Base-by-base conservation (phyloP, 179 eudicot genomes). In the Drosera spatulata region DNA sequence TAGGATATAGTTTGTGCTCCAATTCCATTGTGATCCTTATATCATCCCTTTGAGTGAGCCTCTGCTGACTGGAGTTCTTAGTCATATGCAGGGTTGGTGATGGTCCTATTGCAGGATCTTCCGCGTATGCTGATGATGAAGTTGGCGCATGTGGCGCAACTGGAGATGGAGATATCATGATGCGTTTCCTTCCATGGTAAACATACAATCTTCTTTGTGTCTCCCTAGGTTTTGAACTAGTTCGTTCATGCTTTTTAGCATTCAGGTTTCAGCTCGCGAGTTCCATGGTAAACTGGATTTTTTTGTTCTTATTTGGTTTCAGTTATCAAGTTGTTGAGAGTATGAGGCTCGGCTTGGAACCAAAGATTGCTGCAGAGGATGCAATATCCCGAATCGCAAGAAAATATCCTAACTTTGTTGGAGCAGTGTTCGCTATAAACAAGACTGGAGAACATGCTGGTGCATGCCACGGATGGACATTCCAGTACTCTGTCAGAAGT, bases 151-250 rank as follows among this genome's bases (percentile, higher is more conserved):
- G 97, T 70, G 97, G 97, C 40, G 96, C 96, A 58, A 88, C 95
- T 56, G 97, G 97, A 14, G 97, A 91, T 66, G 97, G 97, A 61
- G 97, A 91, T 77, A 77, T 88, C 58, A 91, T 91, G 97, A 91
- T 91, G 97, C 97, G 97, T 68, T 91, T 91, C 65, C 97, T 91
- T 69, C 97, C 97, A 50, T 91, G 96, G 96, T 91, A 69, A 51
- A 22, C 33, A 22, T 22, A 22, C 33, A 22, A 22, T 22, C 33
- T 22, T 22, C 33, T 22, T 22, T 22, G 33, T 0, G 33, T 22
- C 33, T 22, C 33, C 33, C 33, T 22, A 22, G 33, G 33, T 22
- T 22, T 22, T 58, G 7, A 46, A 11, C 50, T 46, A 46, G 50
- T 7, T 43, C 48, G 2, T 2, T 48, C 50, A 22, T 46, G 4